Conservation (phyloP, 306 rosid genomes). For the Boehmeria nivea region DNA sequence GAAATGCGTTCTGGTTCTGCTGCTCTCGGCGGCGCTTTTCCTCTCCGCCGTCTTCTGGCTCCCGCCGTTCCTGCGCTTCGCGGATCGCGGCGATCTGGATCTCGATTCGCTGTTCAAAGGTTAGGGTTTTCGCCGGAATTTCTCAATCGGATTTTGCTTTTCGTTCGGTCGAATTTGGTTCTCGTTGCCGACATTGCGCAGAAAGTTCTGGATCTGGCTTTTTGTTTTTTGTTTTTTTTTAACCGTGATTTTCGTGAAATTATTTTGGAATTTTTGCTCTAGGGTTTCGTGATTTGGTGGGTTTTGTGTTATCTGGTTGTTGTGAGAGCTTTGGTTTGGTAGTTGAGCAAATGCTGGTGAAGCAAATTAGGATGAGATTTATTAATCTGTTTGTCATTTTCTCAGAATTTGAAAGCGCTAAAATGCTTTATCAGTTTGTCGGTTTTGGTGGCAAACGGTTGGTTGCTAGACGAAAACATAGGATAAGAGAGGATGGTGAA, state of each 20-base stretch:
- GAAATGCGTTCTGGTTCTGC: constrained; percentile 62
- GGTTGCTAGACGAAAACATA: background rate
- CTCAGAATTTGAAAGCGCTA: background rate
- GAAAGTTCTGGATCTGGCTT: constrained; percentile 44
- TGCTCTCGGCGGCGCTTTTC: constrained; percentile 56
- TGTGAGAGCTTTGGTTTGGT: constrained; percentile 15
- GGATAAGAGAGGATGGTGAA: background rate
- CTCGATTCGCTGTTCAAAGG: constrained; percentile 57
- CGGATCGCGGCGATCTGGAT: constrained; percentile 55
- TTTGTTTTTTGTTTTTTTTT: background rate
- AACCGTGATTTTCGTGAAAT: constrained; percentile 1
- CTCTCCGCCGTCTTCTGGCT: constrained; percentile 84
- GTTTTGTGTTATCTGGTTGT: constrained; percentile 8
- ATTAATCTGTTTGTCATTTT: background rate
- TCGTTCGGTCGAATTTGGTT: constrained; percentile 9
- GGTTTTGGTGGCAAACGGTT: background rate
- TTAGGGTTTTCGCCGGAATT: constrained; percentile 15
- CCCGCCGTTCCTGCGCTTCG: constrained; percentile 57
- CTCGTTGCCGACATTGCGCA: constrained; percentile 32
- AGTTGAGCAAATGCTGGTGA: constrained; percentile 23
- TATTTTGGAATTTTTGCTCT: background rate
- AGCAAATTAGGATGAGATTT: background rate
- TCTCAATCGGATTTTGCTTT: background rate
- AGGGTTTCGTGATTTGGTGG: constrained; percentile 6
- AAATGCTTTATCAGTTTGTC: background rate